Conservation (phyloP, 495 filamentous ascomycete species). For the Neurospora africana region DNA sequence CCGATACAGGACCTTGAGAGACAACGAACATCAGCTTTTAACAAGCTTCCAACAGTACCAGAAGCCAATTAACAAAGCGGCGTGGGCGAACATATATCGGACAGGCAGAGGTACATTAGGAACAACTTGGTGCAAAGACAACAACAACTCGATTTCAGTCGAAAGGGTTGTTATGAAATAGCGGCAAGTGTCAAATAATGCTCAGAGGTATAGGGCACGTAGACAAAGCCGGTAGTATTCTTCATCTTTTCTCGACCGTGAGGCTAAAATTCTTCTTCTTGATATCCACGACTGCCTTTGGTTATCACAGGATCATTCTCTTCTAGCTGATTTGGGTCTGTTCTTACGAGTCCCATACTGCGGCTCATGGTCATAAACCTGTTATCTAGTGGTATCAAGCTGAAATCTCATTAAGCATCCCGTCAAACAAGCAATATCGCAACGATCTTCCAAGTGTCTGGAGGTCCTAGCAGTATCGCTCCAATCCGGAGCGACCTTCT, state of each 20-base stretch:
- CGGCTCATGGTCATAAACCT: background rate
- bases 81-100: background rate
- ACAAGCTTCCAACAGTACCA: background rate
- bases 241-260: background rate
- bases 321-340: background rate
- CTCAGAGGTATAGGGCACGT: background rate
- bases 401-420: background rate
- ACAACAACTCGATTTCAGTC: background rate
- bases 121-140: background rate
- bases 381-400: background rate
- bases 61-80: background rate
- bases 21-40: background rate
- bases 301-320: background rate
- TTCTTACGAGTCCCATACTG: background rate
- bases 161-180: background rate
- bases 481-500: background rate
- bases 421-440: background rate
- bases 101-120: background rate
- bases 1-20: background rate
- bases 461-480: background rate
- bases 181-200: background rate
- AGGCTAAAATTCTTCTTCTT: background rate
- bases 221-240: background rate
- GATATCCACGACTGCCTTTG: background rate
- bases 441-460: background rate